Base-by-base conservation (phyloP, 768 basidiomycete species). In the Pisolithus tinctorius region DNA sequence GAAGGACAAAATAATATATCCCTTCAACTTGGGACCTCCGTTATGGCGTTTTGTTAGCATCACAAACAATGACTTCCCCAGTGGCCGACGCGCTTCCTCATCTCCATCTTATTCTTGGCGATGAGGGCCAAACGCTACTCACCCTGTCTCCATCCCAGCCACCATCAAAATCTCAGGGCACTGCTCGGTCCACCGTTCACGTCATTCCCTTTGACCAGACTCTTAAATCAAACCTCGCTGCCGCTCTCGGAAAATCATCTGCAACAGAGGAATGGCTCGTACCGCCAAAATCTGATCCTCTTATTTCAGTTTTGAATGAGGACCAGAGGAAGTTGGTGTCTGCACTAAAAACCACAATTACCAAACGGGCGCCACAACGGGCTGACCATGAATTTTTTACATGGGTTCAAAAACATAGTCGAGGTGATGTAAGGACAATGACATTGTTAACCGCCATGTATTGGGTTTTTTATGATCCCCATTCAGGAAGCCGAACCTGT, bases 11-110 rank as follows among this genome's bases (percentile, higher is more conserved):
- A 79, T 51, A 78, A 79, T 51, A 70, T 86, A 47, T 68, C 70
- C 14, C 63, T 86, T 27, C 77, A 82, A 16, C 63, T 86, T 86
- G 85, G 84, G 84, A 87, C 55, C 68, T 86, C 20, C 81, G 81
- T 53, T 87, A 82, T 55, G 79, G 79, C 16, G 78, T 85, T 31
- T 67, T 86, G 23, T 71, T 87, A n/a, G 70, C 81, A 2, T 72
- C 75, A 5, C 74, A 82, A 37, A 61, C 66, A 7, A 66, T 84
- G 39, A 63, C 81, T 13, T 81, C 85, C 0, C 67, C 76, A 1
- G 60, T 72, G 20, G 52, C 80, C 14, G 57, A 69, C 0, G 51
- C 63, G 45, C 61, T 64, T 2, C 59, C 68, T 27, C 58, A 60
- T 25, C 47, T 64, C 17, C 55, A 60, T 16, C 63, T 78, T 39